Evolutionary conservation across 1,139 yeast genomes (phyloP).

Genomic region (Dujonia santamariae): DNA sequence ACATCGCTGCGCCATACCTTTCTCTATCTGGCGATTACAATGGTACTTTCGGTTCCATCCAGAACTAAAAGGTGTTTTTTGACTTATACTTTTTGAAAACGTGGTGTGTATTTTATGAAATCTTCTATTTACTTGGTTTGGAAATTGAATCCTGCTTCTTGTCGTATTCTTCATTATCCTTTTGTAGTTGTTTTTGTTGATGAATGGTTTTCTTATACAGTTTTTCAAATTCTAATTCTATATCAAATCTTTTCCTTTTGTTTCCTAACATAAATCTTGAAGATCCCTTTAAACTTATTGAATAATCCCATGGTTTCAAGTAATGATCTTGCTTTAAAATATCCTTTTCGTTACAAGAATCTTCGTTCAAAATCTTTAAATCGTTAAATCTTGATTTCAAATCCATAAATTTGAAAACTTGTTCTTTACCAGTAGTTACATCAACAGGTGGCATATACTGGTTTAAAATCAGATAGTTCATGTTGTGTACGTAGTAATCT

Average conservation of each 20-base stretch:
- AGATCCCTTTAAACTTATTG: slow-evolving; percentile 44
- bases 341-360: slow-evolving; percentile 36
- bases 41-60: too few relatives aligned
- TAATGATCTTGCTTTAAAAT: slow-evolving; percentile 45
- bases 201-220: not conserved
- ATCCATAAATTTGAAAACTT: slow-evolving; percentile 46
- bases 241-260: slow-evolving; percentile 42
- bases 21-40: too few relatives aligned
- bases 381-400: slow-evolving; percentile 44
- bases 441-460: slow-evolving; percentile 31
- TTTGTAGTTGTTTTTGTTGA: too few relatives aligned
- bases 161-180: too few relatives aligned
- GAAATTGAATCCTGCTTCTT: too few relatives aligned
- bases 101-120: too few relatives aligned
- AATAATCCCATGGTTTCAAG: slow-evolving; percentile 46
- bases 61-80: too few relatives aligned
- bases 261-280: slow-evolving; percentile 56
- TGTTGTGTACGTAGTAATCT: slow-evolving; percentile 58
- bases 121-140: too few relatives aligned
- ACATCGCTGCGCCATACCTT: too few relatives aligned
- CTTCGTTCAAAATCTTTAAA: slow-evolving; percentile 33
- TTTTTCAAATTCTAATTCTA: slow-evolving; percentile 15
- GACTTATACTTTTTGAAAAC: too few relatives aligned
- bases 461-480: slow-evolving; percentile 29
- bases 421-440: slow-evolving; percentile 39